A percentile compares a stretch with the other conserved stretches of the same genome.
Evolutionary conservation across 805 yeast species (phyloP).

Genomic region (Saccharomycopsis sp.): DNA sequence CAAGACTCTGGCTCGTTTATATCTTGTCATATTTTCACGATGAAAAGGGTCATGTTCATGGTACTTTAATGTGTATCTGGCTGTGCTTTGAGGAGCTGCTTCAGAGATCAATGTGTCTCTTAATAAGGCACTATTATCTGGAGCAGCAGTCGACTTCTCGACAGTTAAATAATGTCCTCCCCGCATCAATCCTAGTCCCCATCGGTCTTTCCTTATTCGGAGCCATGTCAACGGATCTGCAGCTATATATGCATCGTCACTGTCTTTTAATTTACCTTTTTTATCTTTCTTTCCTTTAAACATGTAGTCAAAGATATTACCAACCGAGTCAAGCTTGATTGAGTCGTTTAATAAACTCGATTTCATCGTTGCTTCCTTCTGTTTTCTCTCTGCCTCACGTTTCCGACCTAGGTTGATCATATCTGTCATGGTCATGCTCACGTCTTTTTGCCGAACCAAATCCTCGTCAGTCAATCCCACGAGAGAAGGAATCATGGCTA

Average conservation of each 20-base stretch:
- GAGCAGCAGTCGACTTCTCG: not conserved
- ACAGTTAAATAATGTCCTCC: not conserved
- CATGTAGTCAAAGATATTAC: not conserved
- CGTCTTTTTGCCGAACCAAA: constrained; percentile 2
- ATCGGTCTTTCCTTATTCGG: not conserved
- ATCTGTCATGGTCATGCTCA: constrained; percentile 22
- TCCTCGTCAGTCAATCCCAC: constrained; percentile 27
- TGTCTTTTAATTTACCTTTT: not conserved
- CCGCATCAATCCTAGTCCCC: not conserved
- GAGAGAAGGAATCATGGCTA: constrained; percentile 50
- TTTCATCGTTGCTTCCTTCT: constrained; percentile 19
- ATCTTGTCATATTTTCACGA: constrained; percentile 16
- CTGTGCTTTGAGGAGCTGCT: not conserved
- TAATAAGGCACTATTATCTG: not conserved
- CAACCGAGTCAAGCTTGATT: not conserved
- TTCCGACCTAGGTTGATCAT: constrained; percentile 32
- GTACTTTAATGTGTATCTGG: not conserved
- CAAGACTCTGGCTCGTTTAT: constrained; percentile 1
- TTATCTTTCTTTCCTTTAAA: not conserved
- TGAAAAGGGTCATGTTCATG: constrained; percentile 18
- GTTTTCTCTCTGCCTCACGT: constrained; percentile 24
- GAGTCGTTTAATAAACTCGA: not conserved
- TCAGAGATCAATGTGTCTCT: not conserved
- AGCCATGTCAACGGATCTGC: constrained; percentile 2
- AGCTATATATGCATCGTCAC: not conserved